These are phyloP conservation scores for Tricholomella constricta DNA, from an alignment of 768 basidiomycete species.

Conservation along the genomic window DNA sequence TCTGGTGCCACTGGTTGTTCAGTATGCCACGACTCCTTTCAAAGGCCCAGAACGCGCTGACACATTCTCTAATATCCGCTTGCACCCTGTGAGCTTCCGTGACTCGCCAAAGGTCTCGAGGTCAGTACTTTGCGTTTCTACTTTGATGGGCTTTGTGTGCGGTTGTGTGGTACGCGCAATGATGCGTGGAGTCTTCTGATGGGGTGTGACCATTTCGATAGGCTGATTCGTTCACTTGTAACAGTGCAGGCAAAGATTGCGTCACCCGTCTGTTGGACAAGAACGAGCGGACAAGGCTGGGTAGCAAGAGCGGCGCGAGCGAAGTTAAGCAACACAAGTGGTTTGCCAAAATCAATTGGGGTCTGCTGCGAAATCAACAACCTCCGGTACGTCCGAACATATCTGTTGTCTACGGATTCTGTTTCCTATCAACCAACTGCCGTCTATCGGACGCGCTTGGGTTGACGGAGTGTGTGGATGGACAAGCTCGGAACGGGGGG, in stretches of 20 bases:
- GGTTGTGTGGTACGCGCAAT: conserved; percentile 9
- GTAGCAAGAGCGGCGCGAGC: conserved; percentile 92
- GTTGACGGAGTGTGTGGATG: conserved; percentile 5
- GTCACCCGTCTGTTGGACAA: conserved; percentile 89
- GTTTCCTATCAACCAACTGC: conserved; percentile 6
- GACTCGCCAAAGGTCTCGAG: conserved; percentile 79
- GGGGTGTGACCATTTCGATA: conserved; percentile 21
- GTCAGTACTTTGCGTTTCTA: conserved; percentile 42
- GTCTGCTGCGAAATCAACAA: conserved; percentile 85
- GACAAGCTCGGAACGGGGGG: conserved; percentile 4
- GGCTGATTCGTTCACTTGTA: conserved; percentile 10
- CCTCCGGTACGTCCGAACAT: conserved; percentile 75
- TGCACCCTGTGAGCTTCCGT: conserved; percentile 82
- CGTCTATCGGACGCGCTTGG: conserved; percentile 10
- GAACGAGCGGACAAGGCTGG: conserved; percentile 83
- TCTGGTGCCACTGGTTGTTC: conserved; percentile 20
- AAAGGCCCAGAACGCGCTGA: conserved; percentile 94
- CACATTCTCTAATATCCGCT: conserved; percentile 95
- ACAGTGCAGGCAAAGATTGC: conserved; percentile 86
- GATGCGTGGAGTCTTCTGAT: conserved; percentile 31
- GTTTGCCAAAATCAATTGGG: conserved; percentile 98
- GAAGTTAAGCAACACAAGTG: conserved; percentile 99
- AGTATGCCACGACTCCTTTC: conserved; percentile 99
- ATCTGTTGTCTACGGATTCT: conserved; percentile 6
- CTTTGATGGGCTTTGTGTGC: conserved; percentile 17